Base-by-base conservation (phyloP, 176 grass and related monocot species). In the Avena sativa region DNA sequence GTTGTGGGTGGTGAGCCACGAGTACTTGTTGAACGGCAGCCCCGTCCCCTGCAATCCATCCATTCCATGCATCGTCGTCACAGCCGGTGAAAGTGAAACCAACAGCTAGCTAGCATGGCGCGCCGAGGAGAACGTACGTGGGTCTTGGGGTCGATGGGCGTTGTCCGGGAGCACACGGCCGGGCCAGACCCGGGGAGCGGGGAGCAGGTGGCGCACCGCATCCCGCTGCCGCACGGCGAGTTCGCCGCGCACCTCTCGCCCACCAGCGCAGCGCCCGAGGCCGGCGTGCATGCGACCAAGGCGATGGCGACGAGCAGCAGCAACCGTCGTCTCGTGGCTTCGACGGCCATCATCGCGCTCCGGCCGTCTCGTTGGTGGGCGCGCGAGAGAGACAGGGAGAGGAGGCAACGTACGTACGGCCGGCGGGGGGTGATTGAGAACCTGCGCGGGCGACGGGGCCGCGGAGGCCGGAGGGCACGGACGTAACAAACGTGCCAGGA, bases 1-100 rank as follows among this genome's bases (percentile, higher is more conserved):
- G 90, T 99, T 99, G 85, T 99, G 97, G 46, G 97, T 99, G 30
- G 97, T 96, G 60, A 99, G 92, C 97, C 97, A 99, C 26, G 92
- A 78, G 90, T 96, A 99, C 50, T 13, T 63, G 76, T 99, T 96
- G 87, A 99, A 99, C 11, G 92, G 71, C 13, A 99, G 64, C 0
- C 23, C 79, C 6, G 84, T 88, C 8, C 87, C 86, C 89, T 95
- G 80, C 17, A 57, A 57, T 57, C 52, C 52, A 55, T 17, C 13
- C 52, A 57, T 20, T 20, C 55, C 55, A 57, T 20, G 6, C 5
- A 15, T 17, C 53, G 53, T 56, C 53, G 53, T 56, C 53, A 56
- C 49, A 34, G 32, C 32, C 32, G 49, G 49, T 12, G 11, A 12
- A 51, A 43, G 40, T 43, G 40, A 43, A 43, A 43, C 40, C 40